Conservation (phyloP, 164 flowering plant species). For the Taxillus chinensis region DNA sequence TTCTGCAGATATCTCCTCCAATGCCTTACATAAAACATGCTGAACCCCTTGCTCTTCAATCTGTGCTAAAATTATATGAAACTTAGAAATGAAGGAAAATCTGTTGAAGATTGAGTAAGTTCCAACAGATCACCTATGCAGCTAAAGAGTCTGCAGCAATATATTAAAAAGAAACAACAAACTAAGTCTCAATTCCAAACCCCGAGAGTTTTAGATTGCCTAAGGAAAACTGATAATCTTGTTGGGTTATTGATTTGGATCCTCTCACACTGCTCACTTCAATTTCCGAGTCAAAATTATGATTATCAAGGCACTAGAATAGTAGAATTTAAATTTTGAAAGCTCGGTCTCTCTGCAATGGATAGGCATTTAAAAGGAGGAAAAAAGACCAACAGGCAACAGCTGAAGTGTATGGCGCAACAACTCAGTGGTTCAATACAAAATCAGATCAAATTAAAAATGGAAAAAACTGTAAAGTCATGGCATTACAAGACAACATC, state of each 20-base stretch:
- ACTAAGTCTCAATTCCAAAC: background rate
- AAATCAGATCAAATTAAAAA: too few relatives aligned
- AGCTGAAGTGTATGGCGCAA: background rate
- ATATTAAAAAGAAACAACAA: too few relatives aligned
- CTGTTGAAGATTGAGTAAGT: background rate
- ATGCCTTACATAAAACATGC: conserved; percentile 44
- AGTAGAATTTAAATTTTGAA: too few relatives aligned
- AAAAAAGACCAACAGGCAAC: background rate
- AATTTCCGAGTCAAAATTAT: too few relatives aligned
- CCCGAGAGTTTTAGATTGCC: background rate
- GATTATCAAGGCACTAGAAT: too few relatives aligned
- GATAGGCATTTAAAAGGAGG: background rate
- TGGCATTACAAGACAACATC: too few relatives aligned
- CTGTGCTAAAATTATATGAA: conserved; percentile 14
- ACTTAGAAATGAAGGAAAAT: background rate
- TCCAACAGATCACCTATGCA: background rate
- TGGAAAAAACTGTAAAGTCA: too few relatives aligned
- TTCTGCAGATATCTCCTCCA: conserved; percentile 63
- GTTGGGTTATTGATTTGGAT: too few relatives aligned
- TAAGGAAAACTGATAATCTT: too few relatives aligned
- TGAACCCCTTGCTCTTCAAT: conserved; percentile 32
- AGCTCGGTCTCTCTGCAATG: too few relatives aligned
- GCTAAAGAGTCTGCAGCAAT: background rate
- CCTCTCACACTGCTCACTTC: too few relatives aligned
- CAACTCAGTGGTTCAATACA: too few relatives aligned